phyloP scores from a whole-genome alignment of 2,329 filamentous ascomycete genomes.

The Sclerotinia nivalis region DNA sequence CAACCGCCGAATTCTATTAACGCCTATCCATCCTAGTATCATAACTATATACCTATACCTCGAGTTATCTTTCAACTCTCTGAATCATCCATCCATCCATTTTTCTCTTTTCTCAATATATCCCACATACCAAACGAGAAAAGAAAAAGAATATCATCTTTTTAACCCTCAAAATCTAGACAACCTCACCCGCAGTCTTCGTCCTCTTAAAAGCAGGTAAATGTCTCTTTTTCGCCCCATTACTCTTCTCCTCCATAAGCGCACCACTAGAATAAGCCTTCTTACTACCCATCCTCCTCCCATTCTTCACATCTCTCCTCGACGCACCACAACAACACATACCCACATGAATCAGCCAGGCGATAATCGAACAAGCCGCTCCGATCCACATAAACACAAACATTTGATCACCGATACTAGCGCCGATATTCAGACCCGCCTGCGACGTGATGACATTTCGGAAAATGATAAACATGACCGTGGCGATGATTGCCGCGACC shows the following conservation, averaged over 20 bases:
- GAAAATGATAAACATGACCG: conserved; percentile 82
- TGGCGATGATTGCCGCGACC: conserved; percentile 72
- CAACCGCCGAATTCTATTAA: neutral
- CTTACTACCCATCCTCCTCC: conserved; percentile 36
- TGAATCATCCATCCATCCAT: neutral
- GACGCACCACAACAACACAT: conserved; percentile 72
- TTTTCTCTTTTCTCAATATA: neutral
- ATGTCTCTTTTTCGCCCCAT: conserved; percentile 20
- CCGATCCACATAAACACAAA: conserved; percentile 90
- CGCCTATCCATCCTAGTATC: neutral
- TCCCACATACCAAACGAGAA: neutral
- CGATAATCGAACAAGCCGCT: conserved; percentile 63
- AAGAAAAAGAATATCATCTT: neutral
- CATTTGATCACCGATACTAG: conserved; percentile 70
- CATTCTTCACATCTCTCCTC: conserved; percentile 39
- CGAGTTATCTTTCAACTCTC: neutral
- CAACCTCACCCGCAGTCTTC: conserved; percentile 28
- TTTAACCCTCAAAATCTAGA: conserved; percentile 14
- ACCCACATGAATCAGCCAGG: conserved; percentile 71
- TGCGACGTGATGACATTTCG: conserved; percentile 71
- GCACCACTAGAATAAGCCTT: conserved; percentile 35
- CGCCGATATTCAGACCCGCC: conserved; percentile 72
- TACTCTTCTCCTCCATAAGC: conserved; percentile 28
- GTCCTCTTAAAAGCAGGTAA: conserved; percentile 27
- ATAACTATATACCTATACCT: neutral